phyloP scores from a whole-genome alignment of 352 stramenopile species.

The Phytophthora lateralis region DNA sequence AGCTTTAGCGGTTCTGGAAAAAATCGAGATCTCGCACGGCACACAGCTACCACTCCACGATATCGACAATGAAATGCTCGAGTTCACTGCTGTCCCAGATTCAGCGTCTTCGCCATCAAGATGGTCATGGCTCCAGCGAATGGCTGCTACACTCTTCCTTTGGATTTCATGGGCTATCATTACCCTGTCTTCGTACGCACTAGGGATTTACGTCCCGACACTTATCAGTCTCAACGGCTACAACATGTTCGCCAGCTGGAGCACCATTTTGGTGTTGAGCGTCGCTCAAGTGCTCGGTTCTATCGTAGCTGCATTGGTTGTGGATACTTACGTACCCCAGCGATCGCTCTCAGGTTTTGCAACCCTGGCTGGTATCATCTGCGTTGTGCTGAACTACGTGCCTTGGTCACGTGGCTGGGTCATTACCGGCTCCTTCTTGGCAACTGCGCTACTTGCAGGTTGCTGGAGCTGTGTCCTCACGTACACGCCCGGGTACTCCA shows the following conservation, averaged over 20 bases:
- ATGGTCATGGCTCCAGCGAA: background rate
- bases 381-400: conserved; percentile 20
- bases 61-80: background rate
- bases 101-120: background rate
- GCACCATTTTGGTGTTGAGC: conserved; percentile 15
- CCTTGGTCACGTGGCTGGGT: conserved; percentile 11
- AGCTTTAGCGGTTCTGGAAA: conserved; percentile 26
- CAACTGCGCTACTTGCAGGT: conserved; percentile 18
- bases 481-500: conserved; percentile 18
- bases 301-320: conserved; percentile 12
- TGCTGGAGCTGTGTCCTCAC: conserved; percentile 30
- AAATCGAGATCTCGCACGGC: conserved; percentile 26
- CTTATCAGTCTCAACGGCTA: conserved; percentile 36
- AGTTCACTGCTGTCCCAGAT: background rate
- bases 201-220: conserved; percentile 31
- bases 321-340: conserved; percentile 17
- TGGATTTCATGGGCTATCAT: conserved; percentile 37
- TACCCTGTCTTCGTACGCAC: conserved; percentile 33
- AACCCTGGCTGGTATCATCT: conserved; percentile 1
- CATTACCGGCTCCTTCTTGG: conserved; percentile 7
- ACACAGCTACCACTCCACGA: background rate
- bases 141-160: conserved; percentile 22
- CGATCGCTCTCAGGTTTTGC: conserved; percentile 7
- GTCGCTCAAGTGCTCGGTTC: conserved; percentile 23
- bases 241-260: conserved; percentile 29